A percentile compares a stretch with the other conserved stretches of the same genome.
These are phyloP conservation scores for Colletotrichum sp. DNA, from an alignment of 2,329 filamentous ascomycete species.

Conservation along the genomic window DNA sequence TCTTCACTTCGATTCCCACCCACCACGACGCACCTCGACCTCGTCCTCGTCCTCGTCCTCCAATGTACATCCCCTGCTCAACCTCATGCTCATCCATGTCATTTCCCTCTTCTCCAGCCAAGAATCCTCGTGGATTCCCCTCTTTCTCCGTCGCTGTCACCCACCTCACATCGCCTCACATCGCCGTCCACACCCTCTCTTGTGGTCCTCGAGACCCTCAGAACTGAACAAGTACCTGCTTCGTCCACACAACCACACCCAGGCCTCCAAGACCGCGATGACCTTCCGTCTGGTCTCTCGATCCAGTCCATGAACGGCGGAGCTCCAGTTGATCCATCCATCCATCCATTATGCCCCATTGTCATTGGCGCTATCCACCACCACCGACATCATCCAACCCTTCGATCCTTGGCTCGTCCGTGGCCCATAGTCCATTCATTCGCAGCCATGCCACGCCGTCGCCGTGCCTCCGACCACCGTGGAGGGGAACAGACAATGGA, in stretches of 20 bases:
- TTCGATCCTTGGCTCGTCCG: neutral
- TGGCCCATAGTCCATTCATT: neutral
- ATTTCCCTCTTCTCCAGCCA: neutral
- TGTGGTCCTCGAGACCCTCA: neutral
- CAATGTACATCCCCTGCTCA: neutral
- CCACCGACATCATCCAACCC: conserved; percentile 2
- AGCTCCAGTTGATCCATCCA: conserved; percentile 3
- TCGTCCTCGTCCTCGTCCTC: neutral
- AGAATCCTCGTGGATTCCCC: neutral
- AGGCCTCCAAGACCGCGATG: neutral
- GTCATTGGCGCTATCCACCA: neutral
- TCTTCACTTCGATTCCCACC: conserved; percentile 17
- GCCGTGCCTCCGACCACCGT: neutral
- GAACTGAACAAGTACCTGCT: neutral
- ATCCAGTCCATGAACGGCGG: neutral
- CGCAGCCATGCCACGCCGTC: neutral
- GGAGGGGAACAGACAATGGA: neutral
- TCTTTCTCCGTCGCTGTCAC: neutral
- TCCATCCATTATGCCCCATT: conserved; percentile 2
- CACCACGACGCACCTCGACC: neutral
- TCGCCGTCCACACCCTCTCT: neutral
- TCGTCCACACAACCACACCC: neutral
- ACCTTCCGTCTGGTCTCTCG: neutral
- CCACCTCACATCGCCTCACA: neutral
- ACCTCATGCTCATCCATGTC: neutral